Percentiles rank a stretch among this genome's conserved stretches.
phyloP scores from a whole-genome alignment of 345 rosid genomes.

The Triadica sebifera region DNA sequence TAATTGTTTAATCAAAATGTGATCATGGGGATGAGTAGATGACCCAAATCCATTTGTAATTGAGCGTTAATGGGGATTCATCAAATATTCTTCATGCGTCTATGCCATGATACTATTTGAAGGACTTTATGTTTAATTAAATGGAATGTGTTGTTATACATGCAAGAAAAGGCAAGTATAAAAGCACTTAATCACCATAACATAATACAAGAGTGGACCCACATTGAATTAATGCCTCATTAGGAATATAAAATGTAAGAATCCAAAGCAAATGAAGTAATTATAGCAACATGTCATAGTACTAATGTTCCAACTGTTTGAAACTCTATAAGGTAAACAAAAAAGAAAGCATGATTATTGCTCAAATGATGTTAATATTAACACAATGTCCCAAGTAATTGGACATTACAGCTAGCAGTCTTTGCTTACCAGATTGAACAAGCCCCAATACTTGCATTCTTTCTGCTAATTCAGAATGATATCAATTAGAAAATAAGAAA shows the following conservation, averaged over 20 bases:
- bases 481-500: too few species aligned
- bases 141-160: not conserved
- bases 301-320: constrained; percentile 3
- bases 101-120: not conserved
- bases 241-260: constrained; percentile 14
- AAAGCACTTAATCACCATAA: not conserved
- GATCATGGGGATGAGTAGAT: not conserved
- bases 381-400: not conserved
- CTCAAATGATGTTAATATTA: not conserved
- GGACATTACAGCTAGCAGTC: not conserved
- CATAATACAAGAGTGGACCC: constrained; percentile 7
- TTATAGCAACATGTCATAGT: not conserved
- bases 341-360: not conserved
- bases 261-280: constrained; percentile 29
- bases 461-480: not conserved
- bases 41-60: not conserved
- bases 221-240: constrained; percentile 21
- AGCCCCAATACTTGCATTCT: not conserved
- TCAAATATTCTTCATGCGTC: not conserved
- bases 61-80: not conserved
- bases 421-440: not conserved
- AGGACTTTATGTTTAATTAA: not conserved
- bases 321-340: not conserved
- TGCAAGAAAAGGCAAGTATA: not conserved
- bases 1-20: not conserved